Evolutionary conservation across 2,329 filamentous ascomycete species (phyloP).

Genomic region (Aspergillus oerlinghausenensis): DNA sequence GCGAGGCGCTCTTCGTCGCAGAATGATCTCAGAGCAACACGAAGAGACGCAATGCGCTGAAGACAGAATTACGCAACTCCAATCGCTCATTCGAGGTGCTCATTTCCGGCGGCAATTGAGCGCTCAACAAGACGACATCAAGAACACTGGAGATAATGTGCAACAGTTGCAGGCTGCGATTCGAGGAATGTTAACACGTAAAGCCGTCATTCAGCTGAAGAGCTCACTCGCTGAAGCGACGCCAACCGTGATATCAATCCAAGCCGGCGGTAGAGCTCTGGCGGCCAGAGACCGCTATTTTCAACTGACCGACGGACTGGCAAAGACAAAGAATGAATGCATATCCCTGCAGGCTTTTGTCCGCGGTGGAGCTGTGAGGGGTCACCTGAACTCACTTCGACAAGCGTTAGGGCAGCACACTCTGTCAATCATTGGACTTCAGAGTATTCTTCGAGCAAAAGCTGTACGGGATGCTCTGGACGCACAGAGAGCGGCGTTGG

Average conservation of each 20-base stretch:
- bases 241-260: conserved; percentile 28
- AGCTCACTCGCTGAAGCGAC: conserved; percentile 23
- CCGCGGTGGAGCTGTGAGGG: conserved; percentile 36
- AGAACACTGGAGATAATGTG: conserved; percentile 49
- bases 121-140: conserved; percentile 31
- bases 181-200: conserved; percentile 52
- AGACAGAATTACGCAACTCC: conserved; percentile 54
- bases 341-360: conserved; percentile 43
- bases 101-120: conserved; percentile 50
- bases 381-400: conserved; percentile 22
- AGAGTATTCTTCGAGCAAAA: conserved; percentile 31
- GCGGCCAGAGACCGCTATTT: conserved; percentile 37
- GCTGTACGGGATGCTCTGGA: conserved; percentile 29
- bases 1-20: conserved; percentile 49
- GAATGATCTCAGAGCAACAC: conserved; percentile 13
- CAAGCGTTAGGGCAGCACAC: conserved; percentile 26
- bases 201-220: conserved; percentile 21
- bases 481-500: conserved; percentile 36
- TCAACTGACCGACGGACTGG: conserved; percentile 38
- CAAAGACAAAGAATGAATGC: conserved; percentile 39
- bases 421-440: conserved; percentile 26
- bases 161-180: conserved; percentile 53
- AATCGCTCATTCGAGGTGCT: conserved; percentile 65
- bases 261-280: conserved; percentile 33
- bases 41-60: conserved; percentile 41